Percentiles rank a stretch among this genome's conserved stretches.
These are phyloP conservation scores for Mesembryanthemum crystallinum DNA, from an alignment of 148 eudicot genomes.

Conservation along the genomic window DNA sequence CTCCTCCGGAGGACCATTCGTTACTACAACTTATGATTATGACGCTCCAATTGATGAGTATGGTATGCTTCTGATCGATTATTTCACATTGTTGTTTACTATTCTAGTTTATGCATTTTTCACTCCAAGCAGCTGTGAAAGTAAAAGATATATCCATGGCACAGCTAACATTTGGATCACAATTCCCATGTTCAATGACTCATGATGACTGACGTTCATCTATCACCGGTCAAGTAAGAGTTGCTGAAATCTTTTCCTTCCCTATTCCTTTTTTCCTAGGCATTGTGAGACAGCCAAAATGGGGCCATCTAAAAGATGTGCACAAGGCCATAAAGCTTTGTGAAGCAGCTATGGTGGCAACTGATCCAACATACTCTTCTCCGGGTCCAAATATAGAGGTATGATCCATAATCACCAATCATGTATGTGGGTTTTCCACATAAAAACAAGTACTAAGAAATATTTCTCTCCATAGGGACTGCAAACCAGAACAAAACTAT, in stretches of 20 bases:
- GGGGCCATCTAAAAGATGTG: constrained; percentile 87
- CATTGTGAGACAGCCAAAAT: constrained; percentile 69
- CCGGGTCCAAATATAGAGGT: constrained; percentile 79
- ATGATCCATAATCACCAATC: constrained; percentile 3
- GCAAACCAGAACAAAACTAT: background rate
- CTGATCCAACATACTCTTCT: constrained; percentile 65
- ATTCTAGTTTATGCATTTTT: background rate
- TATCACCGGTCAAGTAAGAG: background rate
- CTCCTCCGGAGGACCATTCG: constrained; percentile 84
- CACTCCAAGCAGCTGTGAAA: background rate
- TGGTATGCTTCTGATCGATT: constrained; percentile 44
- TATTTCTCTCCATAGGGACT: background rate
- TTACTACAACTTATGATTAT: constrained; percentile 84
- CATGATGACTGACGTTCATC: background rate
- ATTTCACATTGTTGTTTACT: background rate
- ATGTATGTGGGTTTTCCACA: background rate
- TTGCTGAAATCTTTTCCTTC: background rate
- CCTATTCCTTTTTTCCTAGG: constrained; percentile 36
- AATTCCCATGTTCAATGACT: background rate
- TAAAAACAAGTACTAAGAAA: background rate
- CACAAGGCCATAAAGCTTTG: constrained; percentile 92
- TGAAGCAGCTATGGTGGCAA: constrained; percentile 83
- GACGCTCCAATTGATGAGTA: constrained; percentile 98
- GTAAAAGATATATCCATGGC: background rate
- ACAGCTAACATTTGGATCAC: background rate